phyloP scores from a whole-genome alignment of 805 yeast genomes.

The Grigorovia transvaalensis region DNA sequence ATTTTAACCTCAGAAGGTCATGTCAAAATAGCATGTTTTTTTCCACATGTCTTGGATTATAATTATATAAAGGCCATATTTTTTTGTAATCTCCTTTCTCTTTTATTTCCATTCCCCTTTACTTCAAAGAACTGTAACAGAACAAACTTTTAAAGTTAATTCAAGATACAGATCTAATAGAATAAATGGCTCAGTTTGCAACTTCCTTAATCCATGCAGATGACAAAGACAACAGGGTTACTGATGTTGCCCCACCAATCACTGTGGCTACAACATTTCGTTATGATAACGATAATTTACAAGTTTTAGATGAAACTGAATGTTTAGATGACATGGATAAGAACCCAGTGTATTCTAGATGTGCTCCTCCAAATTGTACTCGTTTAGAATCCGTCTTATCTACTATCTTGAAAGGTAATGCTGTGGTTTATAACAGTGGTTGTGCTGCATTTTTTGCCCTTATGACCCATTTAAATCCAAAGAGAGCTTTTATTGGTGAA shows the following conservation, averaged over 20 bases:
- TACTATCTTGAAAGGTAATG: conserved; percentile 48
- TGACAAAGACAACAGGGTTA: conserved; percentile 41
- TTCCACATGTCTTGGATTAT: too few relatives aligned
- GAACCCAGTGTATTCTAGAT: conserved; percentile 53
- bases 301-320: conserved; percentile 31
- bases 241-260: conserved; percentile 67
- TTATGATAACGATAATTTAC: conserved; percentile 47
- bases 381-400: conserved; percentile 58
- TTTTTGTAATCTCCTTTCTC: too few relatives aligned
- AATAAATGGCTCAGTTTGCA: conserved; percentile 26
- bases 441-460: conserved; percentile 70
- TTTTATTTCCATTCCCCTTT: too few relatives aligned
- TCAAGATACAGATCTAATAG: background rate
- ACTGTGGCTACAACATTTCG: conserved; percentile 69
- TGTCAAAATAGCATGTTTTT: background rate
- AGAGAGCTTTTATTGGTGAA: conserved; percentile 57
- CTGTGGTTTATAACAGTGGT: conserved; percentile 67
- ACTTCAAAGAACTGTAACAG: too few relatives aligned
- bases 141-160: too few relatives aligned
- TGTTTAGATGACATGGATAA: conserved; percentile 27
- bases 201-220: conserved; percentile 64
- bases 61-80: too few relatives aligned
- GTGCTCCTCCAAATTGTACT: conserved; percentile 59
- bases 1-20: background rate
- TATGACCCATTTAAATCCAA: conserved; percentile 60